These are phyloP conservation scores for Paxillus ammoniavirescens DNA, from an alignment of 768 basidiomycete species.

Conservation along the genomic window DNA sequence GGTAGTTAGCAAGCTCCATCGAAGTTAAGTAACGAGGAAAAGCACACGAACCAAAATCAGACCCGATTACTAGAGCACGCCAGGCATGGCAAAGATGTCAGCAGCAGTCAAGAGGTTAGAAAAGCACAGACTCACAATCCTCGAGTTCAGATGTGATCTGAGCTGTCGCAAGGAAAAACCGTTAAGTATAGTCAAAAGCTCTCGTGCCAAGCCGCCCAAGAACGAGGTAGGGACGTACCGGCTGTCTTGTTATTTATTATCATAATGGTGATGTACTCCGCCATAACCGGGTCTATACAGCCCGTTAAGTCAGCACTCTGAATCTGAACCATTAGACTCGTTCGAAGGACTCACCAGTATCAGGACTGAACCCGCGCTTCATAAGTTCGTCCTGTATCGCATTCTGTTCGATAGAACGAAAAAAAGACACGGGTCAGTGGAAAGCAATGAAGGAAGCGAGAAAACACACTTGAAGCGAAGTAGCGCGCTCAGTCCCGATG, in stretches of 20 bases:
- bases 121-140: conserved; percentile 52
- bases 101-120: conserved; percentile 2
- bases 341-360: conserved; percentile 55
- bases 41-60: conserved; percentile 64
- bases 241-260: conserved; percentile 88
- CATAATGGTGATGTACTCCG: conserved; percentile 95
- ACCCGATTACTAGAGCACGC: conserved; percentile 58
- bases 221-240: conserved; percentile 41
- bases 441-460: conserved; percentile 8
- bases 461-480: conserved; percentile 58
- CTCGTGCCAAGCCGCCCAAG: neutral
- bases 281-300: conserved; percentile 78
- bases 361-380: conserved; percentile 68
- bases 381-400: conserved; percentile 81
- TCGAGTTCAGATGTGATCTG: conserved; percentile 88
- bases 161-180: conserved; percentile 37
- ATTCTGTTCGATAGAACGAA: conserved; percentile 42
- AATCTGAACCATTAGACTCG: conserved; percentile 3
- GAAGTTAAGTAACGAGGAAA: conserved; percentile 1
- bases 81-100: conserved; percentile 11
- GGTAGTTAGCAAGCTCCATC: conserved; percentile 1
- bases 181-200: conserved; percentile 2
- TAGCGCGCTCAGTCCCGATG: conserved; percentile 77
- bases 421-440: conserved; percentile 9
- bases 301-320: conserved; percentile 7